Percentiles rank a stretch among this genome's conserved stretches.
Conservation (phyloP, 225 moss, liverwort and hornwort genomes). For the Climacium dendroides region DNA sequence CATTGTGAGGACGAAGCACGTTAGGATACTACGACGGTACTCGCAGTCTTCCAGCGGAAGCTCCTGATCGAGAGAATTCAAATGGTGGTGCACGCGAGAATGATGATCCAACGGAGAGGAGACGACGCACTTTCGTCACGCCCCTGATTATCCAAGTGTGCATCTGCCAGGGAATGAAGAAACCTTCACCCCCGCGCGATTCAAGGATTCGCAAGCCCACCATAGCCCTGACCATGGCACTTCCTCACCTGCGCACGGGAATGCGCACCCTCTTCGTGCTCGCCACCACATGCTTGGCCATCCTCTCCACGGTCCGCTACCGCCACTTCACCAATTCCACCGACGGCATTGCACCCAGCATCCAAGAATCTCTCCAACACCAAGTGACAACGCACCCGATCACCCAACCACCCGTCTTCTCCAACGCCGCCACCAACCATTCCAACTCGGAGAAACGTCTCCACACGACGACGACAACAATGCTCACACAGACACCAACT, state of each 20-base stretch:
- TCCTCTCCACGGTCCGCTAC: constrained; percentile 12
- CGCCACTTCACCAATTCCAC: constrained; percentile 9
- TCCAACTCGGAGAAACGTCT: background rate
- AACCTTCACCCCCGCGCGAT: background rate
- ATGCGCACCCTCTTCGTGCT: constrained; percentile 8
- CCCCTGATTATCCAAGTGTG: background rate
- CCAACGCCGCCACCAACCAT: background rate
- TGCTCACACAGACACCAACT: background rate
- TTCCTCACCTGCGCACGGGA: background rate
- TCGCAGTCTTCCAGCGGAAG: background rate
- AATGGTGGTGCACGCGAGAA: background rate
- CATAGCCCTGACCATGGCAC: background rate
- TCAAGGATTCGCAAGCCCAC: background rate
- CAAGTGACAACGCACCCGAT: background rate
- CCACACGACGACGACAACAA: background rate
- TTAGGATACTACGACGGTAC: background rate
- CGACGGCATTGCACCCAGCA: constrained; percentile 11
- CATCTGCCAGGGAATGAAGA: constrained; percentile 3
- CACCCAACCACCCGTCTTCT: background rate
- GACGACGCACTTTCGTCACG: background rate
- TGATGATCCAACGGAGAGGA: background rate
- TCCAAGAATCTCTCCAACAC: constrained; percentile 2
- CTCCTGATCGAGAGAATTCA: background rate
- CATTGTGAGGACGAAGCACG: background rate
- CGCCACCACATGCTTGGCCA: constrained; percentile 1